These are phyloP conservation scores for Salix dunnii DNA, from an alignment of 345 rosid genomes.

Conservation along the genomic window DNA sequence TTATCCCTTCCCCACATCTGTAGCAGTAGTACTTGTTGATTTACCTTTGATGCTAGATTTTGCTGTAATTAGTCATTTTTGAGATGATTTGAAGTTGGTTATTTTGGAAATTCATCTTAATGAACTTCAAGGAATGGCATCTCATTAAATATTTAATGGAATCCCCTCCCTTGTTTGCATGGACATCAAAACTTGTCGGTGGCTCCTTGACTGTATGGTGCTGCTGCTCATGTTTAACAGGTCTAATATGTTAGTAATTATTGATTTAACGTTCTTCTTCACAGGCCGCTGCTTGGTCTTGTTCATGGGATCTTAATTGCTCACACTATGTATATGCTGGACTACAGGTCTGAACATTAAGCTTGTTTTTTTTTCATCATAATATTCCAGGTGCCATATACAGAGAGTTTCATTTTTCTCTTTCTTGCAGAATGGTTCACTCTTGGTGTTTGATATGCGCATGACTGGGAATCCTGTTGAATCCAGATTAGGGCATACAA, in stretches of 20 bases:
- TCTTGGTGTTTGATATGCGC: conserved; percentile 76
- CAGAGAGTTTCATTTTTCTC: not conserved
- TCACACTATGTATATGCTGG: conserved; percentile 77
- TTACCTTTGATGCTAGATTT: not conserved
- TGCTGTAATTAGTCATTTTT: not conserved
- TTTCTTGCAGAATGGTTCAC: conserved; percentile 60
- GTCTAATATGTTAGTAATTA: not conserved
- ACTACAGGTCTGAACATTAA: conserved; percentile 53
- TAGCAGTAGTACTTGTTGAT: not conserved
- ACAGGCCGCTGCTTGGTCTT: conserved; percentile 88
- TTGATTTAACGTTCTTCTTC: conserved; percentile 10
- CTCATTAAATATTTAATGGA: not conserved
- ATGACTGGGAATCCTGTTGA: conserved; percentile 61
- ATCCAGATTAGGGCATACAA: conserved; percentile 51
- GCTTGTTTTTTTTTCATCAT: conserved; percentile 10
- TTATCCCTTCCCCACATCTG: not conserved
- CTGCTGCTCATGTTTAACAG: not conserved
- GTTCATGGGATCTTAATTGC: conserved; percentile 76
- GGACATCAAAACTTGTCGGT: not conserved
- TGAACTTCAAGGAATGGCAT: not conserved
- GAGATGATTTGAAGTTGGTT: not conserved
- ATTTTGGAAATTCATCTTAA: not conserved
- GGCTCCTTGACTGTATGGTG: not conserved
- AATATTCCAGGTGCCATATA: not conserved
- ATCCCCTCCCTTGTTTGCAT: not conserved